A percentile compares a stretch with the other conserved stretches of the same genome.
phyloP scores from a whole-genome alignment of 2,329 filamentous ascomycete genomes.

The Curvularia lunata region DNA sequence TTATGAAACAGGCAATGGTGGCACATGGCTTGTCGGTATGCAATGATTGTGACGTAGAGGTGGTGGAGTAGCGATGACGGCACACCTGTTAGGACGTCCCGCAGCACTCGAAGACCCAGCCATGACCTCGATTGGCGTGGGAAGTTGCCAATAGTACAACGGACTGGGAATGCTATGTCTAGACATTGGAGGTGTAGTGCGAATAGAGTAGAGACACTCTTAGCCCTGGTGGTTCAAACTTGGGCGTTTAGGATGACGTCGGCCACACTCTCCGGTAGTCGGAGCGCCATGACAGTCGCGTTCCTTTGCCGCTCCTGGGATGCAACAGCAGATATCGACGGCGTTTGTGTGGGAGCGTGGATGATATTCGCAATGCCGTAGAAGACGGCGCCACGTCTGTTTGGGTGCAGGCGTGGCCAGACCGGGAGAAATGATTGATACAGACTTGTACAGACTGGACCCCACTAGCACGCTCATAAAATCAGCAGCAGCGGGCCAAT shows the following conservation, averaged over 20 bases:
- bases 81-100: conserved; percentile 3
- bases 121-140: not conserved
- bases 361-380: not conserved
- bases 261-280: not conserved
- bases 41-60: conserved; percentile 33
- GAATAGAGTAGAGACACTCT: not conserved
- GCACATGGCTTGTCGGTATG: conserved; percentile 18
- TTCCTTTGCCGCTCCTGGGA: not conserved
- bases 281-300: not conserved
- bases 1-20: conserved; percentile 4
- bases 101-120: not conserved
- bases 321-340: not conserved
- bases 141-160: no score
- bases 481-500: conserved; percentile 31
- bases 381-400: not conserved
- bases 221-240: not conserved
- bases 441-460: no score
- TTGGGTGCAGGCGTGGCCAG: not conserved
- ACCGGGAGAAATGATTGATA: not conserved
- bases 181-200: not conserved
- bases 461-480: conserved; percentile 8
- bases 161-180: not conserved
- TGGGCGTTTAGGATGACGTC: not conserved
- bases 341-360: not conserved
- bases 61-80: conserved; percentile 25